These are phyloP conservation scores for Coelastrella sp. DNA, from an alignment of 139 green algal genomes.

Conservation along the genomic window DNA sequence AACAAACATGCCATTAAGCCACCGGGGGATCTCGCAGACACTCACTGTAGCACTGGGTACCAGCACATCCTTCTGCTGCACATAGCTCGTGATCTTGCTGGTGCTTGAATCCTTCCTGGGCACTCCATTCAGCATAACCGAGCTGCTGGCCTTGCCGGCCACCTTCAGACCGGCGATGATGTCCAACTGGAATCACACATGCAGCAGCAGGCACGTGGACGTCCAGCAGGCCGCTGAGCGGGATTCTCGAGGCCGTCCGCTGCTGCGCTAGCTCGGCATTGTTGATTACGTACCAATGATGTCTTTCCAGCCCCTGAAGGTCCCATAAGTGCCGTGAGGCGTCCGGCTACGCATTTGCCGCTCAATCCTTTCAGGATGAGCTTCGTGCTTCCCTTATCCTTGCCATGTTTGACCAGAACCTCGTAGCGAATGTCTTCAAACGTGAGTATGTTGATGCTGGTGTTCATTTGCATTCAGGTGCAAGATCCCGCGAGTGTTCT, in stretches of 20 bases:
- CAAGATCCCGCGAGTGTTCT: no score
- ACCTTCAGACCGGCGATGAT: slow-evolving; percentile 65
- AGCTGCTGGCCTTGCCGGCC: slow-evolving; percentile 46
- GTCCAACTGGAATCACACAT: slow-evolving; percentile 67
- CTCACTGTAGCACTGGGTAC: slow-evolving; percentile 71
- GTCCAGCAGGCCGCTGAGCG: no score
- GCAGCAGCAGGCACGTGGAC: no score
- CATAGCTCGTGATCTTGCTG: slow-evolving; percentile 64
- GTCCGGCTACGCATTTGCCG: slow-evolving; percentile 48
- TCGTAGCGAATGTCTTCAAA: slow-evolving; percentile 21
- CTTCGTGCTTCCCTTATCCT: slow-evolving; percentile 9
- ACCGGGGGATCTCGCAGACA: not conserved
- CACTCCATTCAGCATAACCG: slow-evolving; percentile 68
- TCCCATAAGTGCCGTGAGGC: slow-evolving; percentile 76
- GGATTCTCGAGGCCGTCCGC: no score
- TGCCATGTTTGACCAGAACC: not conserved
- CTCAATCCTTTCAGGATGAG: slow-evolving; percentile 63
- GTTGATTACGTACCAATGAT: slow-evolving; percentile 65
- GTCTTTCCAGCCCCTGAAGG: slow-evolving; percentile 78
- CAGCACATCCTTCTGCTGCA: slow-evolving; percentile 78
- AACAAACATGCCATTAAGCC: not conserved
- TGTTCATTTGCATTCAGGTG: no score
- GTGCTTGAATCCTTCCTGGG: slow-evolving; percentile 38
- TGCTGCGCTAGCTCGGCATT: not conserved
- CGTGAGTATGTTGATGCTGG: no score